Evolutionary conservation across 352 stramenopile genomes (phyloP), one percentile per base, ranked within the genome.

Genomic region (Pythium phragmiticola): DNA sequence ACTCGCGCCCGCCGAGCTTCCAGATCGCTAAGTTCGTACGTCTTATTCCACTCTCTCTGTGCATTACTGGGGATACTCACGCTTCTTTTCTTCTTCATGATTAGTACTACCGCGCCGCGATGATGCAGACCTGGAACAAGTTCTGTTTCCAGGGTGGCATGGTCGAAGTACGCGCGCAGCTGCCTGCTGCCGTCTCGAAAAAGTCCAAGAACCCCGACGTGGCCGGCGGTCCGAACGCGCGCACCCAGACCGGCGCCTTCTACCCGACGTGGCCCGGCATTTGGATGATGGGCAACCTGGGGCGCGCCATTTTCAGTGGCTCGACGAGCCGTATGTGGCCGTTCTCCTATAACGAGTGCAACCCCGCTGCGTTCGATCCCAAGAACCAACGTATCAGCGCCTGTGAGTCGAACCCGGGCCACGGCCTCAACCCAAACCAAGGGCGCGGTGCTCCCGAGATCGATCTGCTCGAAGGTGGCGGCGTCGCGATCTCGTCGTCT

Each of bases 251-350:
- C 33, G 57, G 51, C 7, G 63, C 67, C 46, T 93, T 76, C 65
- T 93, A 93, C 65, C 83, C 84, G 34, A 89, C 82, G 53, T 99
- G 96, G 89, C 96, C 96, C 0, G 95, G 95, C 12, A 90, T 99
- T 65, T 99, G 96, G 95, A 74, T 99, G 52, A 77, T 99, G 56
- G 96, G 96, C 7, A 98, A 98, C 76, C 73, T 99, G 12, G 95
- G 93, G n/a, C 74, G 96, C 37, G 93, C 95, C 11, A 98, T 97
- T 21, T 99, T 98, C 72, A 95, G 92, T 54, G 87, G 78, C 0
- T 97, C 86, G 0, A 98, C 92, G 19, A 91, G 91, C 48, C 90
- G 94, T 57, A 93, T 98, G 66, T 99, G 96, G 96, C 97, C 97
- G 1, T 99, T 94, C 80, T 97, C 86, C 46, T 99, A 98, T 70